These are phyloP conservation scores for Aspergillus niger DNA, from an alignment of 2,329 filamentous ascomycete genomes.

Conservation along the genomic window DNA sequence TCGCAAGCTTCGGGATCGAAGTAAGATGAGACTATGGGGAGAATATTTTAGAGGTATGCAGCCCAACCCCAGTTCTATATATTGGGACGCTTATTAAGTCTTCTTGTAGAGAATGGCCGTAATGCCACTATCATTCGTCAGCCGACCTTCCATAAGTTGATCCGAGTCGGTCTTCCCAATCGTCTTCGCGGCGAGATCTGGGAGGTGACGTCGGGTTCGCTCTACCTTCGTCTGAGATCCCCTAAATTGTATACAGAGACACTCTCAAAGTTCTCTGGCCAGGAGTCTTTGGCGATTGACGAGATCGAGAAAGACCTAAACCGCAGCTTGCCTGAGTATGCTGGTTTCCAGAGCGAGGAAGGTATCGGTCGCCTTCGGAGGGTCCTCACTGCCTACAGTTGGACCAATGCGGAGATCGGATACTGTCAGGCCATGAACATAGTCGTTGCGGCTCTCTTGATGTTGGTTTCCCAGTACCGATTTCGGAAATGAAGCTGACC, in stretches of 20 bases:
- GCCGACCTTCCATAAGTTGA: conserved; percentile 96
- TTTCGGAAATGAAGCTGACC: conserved; percentile 21
- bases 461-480: conserved; percentile 53
- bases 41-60: conserved; percentile 74
- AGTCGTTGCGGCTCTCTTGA: conserved; percentile 93
- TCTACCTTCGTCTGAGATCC: conserved; percentile 83
- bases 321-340: conserved; percentile 92
- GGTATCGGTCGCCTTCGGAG: conserved; percentile 86
- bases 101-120: conserved; percentile 74
- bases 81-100: conserved; percentile 14
- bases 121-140: conserved; percentile 91
- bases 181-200: conserved; percentile 90
- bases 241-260: conserved; percentile 84
- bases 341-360: conserved; percentile 94
- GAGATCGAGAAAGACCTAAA: conserved; percentile 99
- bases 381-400: conserved; percentile 95
- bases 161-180: conserved; percentile 92
- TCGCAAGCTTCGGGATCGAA: conserved; percentile 87
- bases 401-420: conserved; percentile 91
- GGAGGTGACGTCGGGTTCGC: conserved; percentile 90
- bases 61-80: neutral
- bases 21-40: conserved; percentile 96
- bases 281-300: conserved; percentile 91
- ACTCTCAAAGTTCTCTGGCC: conserved; percentile 76
- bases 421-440: conserved; percentile 99